Percentiles rank a stretch among this genome's conserved stretches.
Conservation (phyloP, 768 basidiomycete genomes). For the Trametopsis cervina region DNA sequence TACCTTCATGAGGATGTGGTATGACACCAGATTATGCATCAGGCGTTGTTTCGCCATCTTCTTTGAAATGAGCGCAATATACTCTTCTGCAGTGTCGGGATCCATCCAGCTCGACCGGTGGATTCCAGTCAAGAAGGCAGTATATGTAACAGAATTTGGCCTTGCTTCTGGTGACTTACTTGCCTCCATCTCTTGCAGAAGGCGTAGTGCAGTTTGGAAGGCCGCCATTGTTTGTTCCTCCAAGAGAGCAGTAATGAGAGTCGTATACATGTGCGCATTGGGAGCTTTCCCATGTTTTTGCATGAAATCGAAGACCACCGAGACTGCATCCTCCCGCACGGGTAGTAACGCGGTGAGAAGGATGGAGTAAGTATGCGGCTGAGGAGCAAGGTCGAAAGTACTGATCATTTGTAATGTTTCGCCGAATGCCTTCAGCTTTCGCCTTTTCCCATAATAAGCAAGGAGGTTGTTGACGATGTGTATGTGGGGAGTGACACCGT, state of each 20-base stretch:
- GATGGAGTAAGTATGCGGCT: slow-evolving; percentile 84
- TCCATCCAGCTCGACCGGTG: slow-evolving; percentile 52
- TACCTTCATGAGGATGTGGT: slow-evolving; percentile 71
- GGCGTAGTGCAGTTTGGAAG: slow-evolving; percentile 55
- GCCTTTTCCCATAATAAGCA: slow-evolving; percentile 52
- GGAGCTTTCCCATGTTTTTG: slow-evolving; percentile 62
- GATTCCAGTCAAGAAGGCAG: slow-evolving; percentile 67
- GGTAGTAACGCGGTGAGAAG: slow-evolving; percentile 73
- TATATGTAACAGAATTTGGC: slow-evolving; percentile 83
- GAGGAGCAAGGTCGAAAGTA: slow-evolving; percentile 49
- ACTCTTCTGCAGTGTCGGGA: slow-evolving; percentile 35
- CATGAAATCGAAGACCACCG: slow-evolving; percentile 68
- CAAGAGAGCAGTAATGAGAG: slow-evolving; percentile 74
- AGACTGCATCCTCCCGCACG: slow-evolving; percentile 57
- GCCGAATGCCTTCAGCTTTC: slow-evolving; percentile 58
- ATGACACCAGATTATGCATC: slow-evolving; percentile 53
- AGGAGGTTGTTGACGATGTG: slow-evolving; percentile 81
- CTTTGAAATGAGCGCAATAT: slow-evolving; percentile 41
- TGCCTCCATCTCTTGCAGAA: slow-evolving; percentile 73
- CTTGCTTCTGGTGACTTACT: slow-evolving; percentile 29
- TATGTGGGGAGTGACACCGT: slow-evolving; percentile 62
- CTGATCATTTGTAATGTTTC: slow-evolving; percentile 51
- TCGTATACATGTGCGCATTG: slow-evolving; percentile 69
- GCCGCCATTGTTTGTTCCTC: slow-evolving; percentile 44
- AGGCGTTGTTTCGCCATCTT: slow-evolving; percentile 55